Percentiles rank a stretch among this genome's conserved stretches.
phyloP scores from a whole-genome alignment of 2,329 filamentous ascomycete species.

The Daldinia eschscholtzii region DNA sequence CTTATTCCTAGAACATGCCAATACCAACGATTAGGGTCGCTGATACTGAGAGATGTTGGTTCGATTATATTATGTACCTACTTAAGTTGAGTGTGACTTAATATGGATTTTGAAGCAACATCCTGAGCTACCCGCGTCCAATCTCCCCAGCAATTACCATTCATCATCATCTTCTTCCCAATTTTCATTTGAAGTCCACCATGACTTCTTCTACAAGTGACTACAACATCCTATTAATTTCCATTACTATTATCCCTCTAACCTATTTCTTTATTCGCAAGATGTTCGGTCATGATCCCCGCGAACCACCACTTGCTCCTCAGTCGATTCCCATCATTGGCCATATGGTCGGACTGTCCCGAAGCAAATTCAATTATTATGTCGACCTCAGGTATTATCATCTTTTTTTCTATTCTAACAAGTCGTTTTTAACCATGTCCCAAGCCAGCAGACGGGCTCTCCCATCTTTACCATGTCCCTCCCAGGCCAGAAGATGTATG shows the following conservation, averaged over 20 bases:
- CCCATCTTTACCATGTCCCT: slow-evolving; percentile 37
- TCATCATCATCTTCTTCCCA: neutral
- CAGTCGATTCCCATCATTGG: slow-evolving; percentile 52
- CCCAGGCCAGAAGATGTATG: slow-evolving; percentile 35
- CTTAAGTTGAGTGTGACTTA: too few relatives aligned
- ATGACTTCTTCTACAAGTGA: neutral
- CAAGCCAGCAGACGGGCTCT: neutral
- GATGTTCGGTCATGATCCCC: slow-evolving; percentile 48
- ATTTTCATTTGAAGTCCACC: neutral
- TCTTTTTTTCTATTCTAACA: neutral
- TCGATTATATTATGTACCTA: too few relatives aligned
- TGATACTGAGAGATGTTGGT: too few relatives aligned
- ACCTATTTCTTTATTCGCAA: slow-evolving; percentile 10
- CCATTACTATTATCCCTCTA: neutral
- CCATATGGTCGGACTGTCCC: slow-evolving; percentile 51
- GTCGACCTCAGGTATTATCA: neutral
- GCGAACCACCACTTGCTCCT: slow-evolving; percentile 51
- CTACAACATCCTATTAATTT: neutral
- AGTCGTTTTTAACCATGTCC: neutral
- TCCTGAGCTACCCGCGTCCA: too few relatives aligned
- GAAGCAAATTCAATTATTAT: neutral
- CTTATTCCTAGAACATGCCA: too few relatives aligned
- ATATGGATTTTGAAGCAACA: too few relatives aligned
- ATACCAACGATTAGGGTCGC: too few relatives aligned
- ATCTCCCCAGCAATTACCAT: neutral